Evolutionary conservation across 306 rosid genomes (phyloP).

Genomic region (Pterocarpus macrocarpus): DNA sequence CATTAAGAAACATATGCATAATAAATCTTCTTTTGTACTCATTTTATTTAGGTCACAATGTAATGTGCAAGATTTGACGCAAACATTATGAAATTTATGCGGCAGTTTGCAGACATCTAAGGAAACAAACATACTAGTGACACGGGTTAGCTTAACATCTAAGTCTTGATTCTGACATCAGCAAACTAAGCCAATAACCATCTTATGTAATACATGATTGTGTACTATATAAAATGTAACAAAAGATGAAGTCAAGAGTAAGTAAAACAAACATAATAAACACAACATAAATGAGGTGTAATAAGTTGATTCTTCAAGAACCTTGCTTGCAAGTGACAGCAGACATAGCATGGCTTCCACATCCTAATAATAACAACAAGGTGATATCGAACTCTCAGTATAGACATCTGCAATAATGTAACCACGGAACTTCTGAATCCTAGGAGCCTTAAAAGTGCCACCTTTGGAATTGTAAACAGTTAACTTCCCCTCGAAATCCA

Average conservation of each 20-base stretch:
- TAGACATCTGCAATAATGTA: constrained; percentile 1
- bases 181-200: too few species aligned
- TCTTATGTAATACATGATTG: neutral
- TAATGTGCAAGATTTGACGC: constrained; percentile 1
- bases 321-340: too few species aligned
- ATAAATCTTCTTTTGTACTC: neutral
- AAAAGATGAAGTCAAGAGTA: neutral
- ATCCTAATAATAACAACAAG: constrained; percentile 25
- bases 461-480: constrained; percentile 36
- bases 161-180: too few species aligned
- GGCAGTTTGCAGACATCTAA: too few species aligned
- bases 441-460: neutral
- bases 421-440: neutral
- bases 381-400: constrained; percentile 54
- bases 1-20: neutral
- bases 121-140: too few species aligned
- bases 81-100: neutral
- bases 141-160: too few species aligned
- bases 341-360: too few species aligned
- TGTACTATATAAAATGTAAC: neutral
- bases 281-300: neutral
- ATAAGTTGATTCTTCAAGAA: neutral
- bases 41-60: neutral
- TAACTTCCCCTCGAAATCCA: neutral
- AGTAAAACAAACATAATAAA: constrained; percentile 1